A percentile compares a stretch with the other conserved stretches of the same genome.
Evolutionary conservation across 257 asterid species (phyloP).

Genomic region (Pogostemon cablin): DNA sequence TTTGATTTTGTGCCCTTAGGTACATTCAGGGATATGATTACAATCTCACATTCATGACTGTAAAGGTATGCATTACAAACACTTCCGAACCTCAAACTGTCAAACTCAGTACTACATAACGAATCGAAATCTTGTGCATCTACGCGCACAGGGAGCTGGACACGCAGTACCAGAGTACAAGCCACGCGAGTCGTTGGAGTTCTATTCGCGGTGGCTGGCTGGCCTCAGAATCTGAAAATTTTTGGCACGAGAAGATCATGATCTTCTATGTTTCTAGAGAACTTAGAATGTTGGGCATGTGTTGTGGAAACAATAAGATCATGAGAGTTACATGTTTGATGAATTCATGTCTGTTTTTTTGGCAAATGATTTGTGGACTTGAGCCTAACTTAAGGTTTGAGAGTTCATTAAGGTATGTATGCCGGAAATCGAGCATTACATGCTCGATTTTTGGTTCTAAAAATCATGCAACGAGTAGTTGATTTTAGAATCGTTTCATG

Average conservation of each 20-base stretch:
- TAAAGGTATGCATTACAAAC: conserved; percentile 55
- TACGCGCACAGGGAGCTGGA: conserved; percentile 76
- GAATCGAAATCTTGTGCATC: too few relatives aligned
- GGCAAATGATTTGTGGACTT: too few relatives aligned
- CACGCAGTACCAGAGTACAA: conserved; percentile 96
- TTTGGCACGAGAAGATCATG: background rate
- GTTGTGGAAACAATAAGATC: background rate
- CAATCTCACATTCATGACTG: conserved; percentile 80
- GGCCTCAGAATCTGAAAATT: conserved; percentile 54
- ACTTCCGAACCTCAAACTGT: background rate
- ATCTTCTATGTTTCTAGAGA: background rate
- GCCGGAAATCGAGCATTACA: background rate
- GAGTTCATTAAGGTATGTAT: too few relatives aligned
- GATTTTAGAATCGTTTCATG: background rate
- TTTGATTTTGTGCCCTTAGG: conserved; percentile 44
- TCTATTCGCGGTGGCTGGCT: conserved; percentile 73
- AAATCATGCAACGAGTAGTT: background rate
- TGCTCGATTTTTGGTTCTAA: background rate
- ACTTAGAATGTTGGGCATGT: background rate
- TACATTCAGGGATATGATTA: conserved; percentile 73
- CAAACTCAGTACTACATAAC: too few relatives aligned
- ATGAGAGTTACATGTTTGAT: background rate
- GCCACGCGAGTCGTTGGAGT: conserved; percentile 78
- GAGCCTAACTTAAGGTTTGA: too few relatives aligned
- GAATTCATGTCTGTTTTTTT: too few relatives aligned